These are phyloP conservation scores for Graphilbum fragrans DNA, from an alignment of 2,329 filamentous ascomycete species.

Conservation along the genomic window DNA sequence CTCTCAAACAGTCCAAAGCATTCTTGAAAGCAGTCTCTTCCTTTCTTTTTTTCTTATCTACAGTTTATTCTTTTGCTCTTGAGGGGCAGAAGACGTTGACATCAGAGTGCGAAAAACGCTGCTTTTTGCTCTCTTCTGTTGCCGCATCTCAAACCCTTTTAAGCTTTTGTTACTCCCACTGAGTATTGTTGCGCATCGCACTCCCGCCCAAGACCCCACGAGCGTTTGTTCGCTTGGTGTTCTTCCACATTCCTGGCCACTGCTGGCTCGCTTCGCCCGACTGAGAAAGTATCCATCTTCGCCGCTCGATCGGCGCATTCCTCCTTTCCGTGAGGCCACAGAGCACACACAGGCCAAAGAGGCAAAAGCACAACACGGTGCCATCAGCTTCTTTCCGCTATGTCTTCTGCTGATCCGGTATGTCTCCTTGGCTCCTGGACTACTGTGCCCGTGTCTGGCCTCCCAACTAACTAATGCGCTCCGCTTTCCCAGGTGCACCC, in stretches of 20 bases:
- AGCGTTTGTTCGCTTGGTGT: background rate
- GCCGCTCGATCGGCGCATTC: background rate
- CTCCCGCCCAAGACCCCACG: background rate
- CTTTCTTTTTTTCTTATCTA: background rate
- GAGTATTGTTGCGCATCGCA: background rate
- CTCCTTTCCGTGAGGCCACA: background rate
- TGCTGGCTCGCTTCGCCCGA: background rate
- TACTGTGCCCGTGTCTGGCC: background rate
- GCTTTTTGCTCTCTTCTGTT: background rate
- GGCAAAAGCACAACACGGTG: background rate
- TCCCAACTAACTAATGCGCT: background rate
- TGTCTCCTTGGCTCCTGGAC: background rate
- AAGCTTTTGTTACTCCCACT: too few relatives aligned
- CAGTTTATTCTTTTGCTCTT: background rate
- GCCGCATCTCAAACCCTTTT: background rate
- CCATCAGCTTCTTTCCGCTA: background rate
- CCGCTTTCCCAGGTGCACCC: constrained; percentile 51
- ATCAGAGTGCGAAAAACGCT: background rate
- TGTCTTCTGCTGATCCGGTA: background rate
- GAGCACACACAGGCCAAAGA: background rate
- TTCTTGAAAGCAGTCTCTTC: background rate
- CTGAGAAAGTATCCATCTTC: background rate
- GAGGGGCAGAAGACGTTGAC: background rate
- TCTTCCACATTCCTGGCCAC: background rate
- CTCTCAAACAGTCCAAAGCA: background rate